A percentile compares a stretch with the other conserved stretches of the same genome.
Conservation (phyloP, 176 grass and related monocot species). For the Eragrostis curvula region DNA sequence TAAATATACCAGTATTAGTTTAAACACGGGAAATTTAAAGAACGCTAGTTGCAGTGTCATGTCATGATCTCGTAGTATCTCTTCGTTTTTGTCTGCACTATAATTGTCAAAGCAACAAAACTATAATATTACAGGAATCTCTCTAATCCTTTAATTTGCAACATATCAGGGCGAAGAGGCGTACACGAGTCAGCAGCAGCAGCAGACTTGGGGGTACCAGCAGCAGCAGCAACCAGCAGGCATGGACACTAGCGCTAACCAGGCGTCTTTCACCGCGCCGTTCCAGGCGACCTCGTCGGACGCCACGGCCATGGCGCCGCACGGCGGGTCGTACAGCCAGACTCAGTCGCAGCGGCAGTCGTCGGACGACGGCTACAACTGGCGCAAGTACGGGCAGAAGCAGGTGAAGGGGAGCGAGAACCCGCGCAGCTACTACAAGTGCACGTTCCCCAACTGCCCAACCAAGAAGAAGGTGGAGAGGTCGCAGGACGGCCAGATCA, state of each 20-base stretch:
- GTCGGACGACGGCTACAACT: slow-evolving; percentile 95
- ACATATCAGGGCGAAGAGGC: slow-evolving; percentile 43
- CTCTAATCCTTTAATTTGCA: slow-evolving; percentile 24
- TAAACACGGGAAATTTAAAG: slow-evolving; percentile 8
- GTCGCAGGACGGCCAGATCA: slow-evolving; percentile 90
- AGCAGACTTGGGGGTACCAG: slow-evolving; percentile 49
- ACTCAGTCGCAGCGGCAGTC: slow-evolving; percentile 45
- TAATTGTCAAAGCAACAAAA: slow-evolving; percentile 21
- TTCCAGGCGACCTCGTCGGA: slow-evolving; percentile 54
- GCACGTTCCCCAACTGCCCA: slow-evolving; percentile 83
- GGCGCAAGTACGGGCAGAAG: slow-evolving; percentile 99
- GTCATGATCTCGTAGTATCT: slow-evolving; percentile 34
- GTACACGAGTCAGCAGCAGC: slow-evolving; percentile 50
- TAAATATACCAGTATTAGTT: not conserved
- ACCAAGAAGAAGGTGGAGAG: slow-evolving; percentile 99
- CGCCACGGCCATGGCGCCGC: not conserved
- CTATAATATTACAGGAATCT: not conserved
- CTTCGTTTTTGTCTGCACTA: slow-evolving; percentile 13
- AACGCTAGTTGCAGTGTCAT: not conserved
- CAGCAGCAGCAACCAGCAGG: slow-evolving; percentile 46
- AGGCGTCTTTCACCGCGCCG: slow-evolving; percentile 35
- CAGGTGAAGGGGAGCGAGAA: slow-evolving; percentile 98
- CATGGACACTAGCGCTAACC: slow-evolving; percentile 48
- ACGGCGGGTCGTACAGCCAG: slow-evolving; percentile 42
- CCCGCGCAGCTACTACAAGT: slow-evolving; percentile 99